Base-by-base conservation (phyloP, 371 early-diverging fungal genomes). In the Dinochytrium kinnereticum region DNA sequence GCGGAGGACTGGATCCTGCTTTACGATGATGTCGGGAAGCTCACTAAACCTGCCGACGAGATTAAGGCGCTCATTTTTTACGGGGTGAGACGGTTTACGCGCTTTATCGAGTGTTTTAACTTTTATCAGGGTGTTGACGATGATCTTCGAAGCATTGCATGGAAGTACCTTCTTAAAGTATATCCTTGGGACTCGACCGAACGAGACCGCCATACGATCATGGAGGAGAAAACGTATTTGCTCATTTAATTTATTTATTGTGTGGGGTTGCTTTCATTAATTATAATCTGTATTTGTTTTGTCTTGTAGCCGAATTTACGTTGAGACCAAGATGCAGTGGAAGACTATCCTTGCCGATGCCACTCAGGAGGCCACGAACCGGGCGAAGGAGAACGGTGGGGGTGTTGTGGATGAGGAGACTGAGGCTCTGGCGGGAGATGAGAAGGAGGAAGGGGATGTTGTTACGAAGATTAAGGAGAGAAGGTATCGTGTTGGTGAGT, bases 131-230 rank as follows among this genome's bases (percentile, higher is more conserved):
- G 97, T 0, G 76, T 95, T 0, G 92, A 94, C 26, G 87, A 87
- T 30, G 94, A 94, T 71, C 87, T 96, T 59, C 89, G 96, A 2
- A 88, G 91, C 26, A 90, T 93, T 65, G 94, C 94, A 2, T 97
- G 95, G 96, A 94, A 93, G 78, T 97, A 91, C 70, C 79, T 97
- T 37, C 78, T 96, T 39, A 90, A 88, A 0, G 85, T 96, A 1
- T 95, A 94, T 73, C 90, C 94, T 1, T 96, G 95, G 95, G 81
- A 89, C 24, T 92, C 92, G 13, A 92, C 90, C 1, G 92, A 90
- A 71, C 84, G 82, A 19, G 93, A 95, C 75, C 90, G 95, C 31
- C 83, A 86, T 24, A 87, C 80, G 37, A 40, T 68, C 5, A 15
- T 31, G 31, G 21, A 59, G 31, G n/a, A 33, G 28, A 68, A 65